A percentile compares a stretch with the other conserved stretches of the same genome.
Evolutionary conservation across 179 eudicot genomes (phyloP).

Genomic region (Spinacia oleracea): DNA sequence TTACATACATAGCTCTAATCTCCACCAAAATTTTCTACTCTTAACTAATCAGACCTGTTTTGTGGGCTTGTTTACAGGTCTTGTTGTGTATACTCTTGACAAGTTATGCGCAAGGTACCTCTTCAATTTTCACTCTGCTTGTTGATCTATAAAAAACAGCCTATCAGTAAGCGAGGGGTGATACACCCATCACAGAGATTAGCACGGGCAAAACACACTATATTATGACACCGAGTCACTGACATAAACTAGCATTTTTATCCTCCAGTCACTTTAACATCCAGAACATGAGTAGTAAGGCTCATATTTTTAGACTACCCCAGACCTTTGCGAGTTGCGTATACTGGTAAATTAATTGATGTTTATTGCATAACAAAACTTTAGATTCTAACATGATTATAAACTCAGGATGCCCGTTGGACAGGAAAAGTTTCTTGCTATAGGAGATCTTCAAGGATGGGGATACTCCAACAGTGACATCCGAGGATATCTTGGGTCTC

Average conservation of each 20-base stretch:
- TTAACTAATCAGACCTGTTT: slow-evolving; percentile 1
- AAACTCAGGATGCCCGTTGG: slow-evolving; percentile 56
- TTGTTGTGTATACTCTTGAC: slow-evolving; percentile 65
- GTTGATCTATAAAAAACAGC: neutral
- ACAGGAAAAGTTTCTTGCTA: slow-evolving; percentile 64
- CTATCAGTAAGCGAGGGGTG: neutral
- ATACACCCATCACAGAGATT: no score
- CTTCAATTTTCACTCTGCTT: neutral
- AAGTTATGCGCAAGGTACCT: slow-evolving; percentile 63
- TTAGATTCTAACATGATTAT: neutral
- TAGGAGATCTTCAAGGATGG: slow-evolving; percentile 69
- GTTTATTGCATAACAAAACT: neutral
- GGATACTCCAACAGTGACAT: slow-evolving; percentile 70
- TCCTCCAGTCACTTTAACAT: no score
- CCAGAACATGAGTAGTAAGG: no score
- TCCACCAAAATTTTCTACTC: neutral
- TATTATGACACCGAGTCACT: no score
- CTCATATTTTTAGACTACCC: neutral
- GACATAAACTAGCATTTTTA: no score
- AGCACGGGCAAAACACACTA: no score
- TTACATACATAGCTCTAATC: neutral
- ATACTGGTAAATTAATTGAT: neutral
- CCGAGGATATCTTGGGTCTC: slow-evolving; percentile 59
- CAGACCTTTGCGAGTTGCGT: neutral
- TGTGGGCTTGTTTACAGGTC: slow-evolving; percentile 47